Evolutionary conservation across 805 yeast genomes (phyloP), one percentile per base, ranked within the genome.

Genomic region (Ogataea glucozyma): DNA sequence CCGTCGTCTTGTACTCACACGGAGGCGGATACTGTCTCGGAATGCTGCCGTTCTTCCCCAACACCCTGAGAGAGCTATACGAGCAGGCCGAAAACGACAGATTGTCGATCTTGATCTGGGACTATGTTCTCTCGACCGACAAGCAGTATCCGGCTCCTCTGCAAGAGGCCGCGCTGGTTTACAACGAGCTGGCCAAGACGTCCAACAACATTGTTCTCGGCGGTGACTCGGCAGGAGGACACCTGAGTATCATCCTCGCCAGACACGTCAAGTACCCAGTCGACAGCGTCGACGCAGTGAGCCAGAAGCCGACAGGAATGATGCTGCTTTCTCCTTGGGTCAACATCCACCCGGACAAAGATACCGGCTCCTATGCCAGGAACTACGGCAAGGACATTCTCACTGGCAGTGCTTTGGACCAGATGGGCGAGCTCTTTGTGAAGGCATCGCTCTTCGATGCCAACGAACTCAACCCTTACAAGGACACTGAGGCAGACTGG

Each of bases 281-380:
- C 16, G 34, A 33, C 6, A 6, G 9, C n/a, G 38, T 18, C 22
- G 23, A 14, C 13, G 23, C 19, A 3, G 20, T 24, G 12, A 14
- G 6, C 11, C 33, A 22, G 16, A 13, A 17, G n/a, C 31, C 31
- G 9, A 13, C n/a, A n/a, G n/a, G n/a, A n/a, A n/a, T n/a, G n/a
- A n/a, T n/a, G n/a, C n/a, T n/a, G n/a, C n/a, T n/a, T n/a, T 40
- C 44, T 12, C 44, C 44, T 12, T 41, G 44, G 44, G 44, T 41
- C 14, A 41, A 41, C 36, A 19, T 41, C 10, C 35, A 41, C 30
- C 44, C 44, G 2, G 40, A 41, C n/a, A 8, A 22, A 4, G 29
- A 27, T 12, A 19, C 9, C 4, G 44, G 44, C 4, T 26, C 40
- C 3, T 35, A 41, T 29, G 40, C 31, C 17, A 12, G 31, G 4